A percentile compares a stretch with the other conserved stretches of the same genome.
Evolutionary conservation across 139 green algal genomes (phyloP).

Genomic region (Coccomyxa sp.): DNA sequence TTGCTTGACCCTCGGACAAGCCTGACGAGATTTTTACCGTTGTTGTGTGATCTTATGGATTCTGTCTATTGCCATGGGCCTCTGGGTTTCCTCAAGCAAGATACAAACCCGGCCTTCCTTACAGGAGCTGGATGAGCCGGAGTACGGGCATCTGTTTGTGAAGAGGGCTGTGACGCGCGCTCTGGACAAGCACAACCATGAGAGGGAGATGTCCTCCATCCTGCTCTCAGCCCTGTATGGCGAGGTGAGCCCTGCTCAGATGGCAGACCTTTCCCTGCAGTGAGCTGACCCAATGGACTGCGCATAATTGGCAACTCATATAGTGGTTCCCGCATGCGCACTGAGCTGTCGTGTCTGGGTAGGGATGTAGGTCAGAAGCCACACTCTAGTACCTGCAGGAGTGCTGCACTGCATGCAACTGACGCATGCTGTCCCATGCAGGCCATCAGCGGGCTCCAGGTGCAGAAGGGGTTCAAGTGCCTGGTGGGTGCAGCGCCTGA

Average conservation of each 20-base stretch:
- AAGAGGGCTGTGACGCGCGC: constrained; percentile 74
- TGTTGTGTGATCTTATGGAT: not conserved
- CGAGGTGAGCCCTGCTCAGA: constrained; percentile 34
- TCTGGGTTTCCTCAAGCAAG: not conserved
- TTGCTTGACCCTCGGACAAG: not conserved
- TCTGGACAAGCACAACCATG: constrained; percentile 82
- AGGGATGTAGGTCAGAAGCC: too few species aligned
- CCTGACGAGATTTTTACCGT: not conserved
- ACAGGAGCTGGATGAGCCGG: constrained; percentile 56
- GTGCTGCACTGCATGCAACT: too few species aligned
- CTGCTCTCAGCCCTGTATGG: constrained; percentile 85
- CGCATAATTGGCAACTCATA: too few species aligned
- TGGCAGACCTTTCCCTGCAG: not conserved
- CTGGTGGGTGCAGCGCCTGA: constrained; percentile 68
- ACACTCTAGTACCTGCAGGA: too few species aligned
- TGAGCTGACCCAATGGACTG: too few species aligned
- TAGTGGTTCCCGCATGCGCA: too few species aligned
- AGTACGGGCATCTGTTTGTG: constrained; percentile 84
- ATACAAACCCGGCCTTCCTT: too few species aligned
- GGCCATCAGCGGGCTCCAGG: constrained; percentile 41
- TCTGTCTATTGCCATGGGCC: not conserved
- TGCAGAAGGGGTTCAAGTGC: constrained; percentile 62
- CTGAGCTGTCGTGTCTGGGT: too few species aligned
- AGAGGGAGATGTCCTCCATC: constrained; percentile 86
- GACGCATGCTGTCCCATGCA: constrained; percentile 9